Conservation (phyloP, 2,329 filamentous ascomycete genomes). For the Exophiala oligosperma region DNA sequence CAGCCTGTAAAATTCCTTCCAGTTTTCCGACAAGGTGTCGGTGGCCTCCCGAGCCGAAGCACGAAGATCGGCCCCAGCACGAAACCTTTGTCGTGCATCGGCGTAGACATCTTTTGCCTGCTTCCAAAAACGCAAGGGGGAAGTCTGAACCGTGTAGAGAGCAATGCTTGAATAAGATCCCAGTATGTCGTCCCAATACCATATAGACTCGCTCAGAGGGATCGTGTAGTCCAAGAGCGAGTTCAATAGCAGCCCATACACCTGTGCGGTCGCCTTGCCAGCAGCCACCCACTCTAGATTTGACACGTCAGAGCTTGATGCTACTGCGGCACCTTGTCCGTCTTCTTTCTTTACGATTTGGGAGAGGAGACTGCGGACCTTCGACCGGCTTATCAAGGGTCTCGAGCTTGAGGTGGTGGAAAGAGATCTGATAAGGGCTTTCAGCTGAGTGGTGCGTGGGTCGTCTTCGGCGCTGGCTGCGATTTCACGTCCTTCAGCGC, state of each 20-base stretch:
- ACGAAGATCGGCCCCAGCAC: constrained; percentile 30
- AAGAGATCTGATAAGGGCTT: constrained; percentile 68
- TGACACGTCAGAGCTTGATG: constrained; percentile 41
- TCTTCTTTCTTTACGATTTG: constrained; percentile 51
- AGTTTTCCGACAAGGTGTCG: constrained; percentile 42
- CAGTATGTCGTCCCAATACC: constrained; percentile 93
- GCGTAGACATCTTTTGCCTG: constrained; percentile 70
- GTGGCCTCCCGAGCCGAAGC: constrained; percentile 28
- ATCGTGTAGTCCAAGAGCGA: constrained; percentile 22
- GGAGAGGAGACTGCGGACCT: constrained; percentile 62
- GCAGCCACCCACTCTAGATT: constrained; percentile 90
- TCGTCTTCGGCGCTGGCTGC: constrained; percentile 17
- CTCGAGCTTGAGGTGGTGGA: constrained; percentile 68
- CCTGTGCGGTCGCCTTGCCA: constrained; percentile 88
- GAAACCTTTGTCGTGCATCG: constrained; percentile 30
- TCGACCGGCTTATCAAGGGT: constrained; percentile 59
- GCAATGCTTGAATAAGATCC: constrained; percentile 75
- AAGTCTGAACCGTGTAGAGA: constrained; percentile 83
- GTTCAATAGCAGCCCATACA: constrained; percentile 61
- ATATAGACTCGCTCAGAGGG: constrained; percentile 80
- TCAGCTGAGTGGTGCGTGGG: constrained; percentile 48
- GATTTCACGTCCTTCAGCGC: constrained; percentile 7
- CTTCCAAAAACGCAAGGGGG: constrained; percentile 71
- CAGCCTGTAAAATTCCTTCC: constrained; percentile 72
- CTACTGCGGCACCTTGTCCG: constrained; percentile 29